Evolutionary conservation across 805 yeast genomes (phyloP).

Genomic region (Myxozyma neotropica): DNA sequence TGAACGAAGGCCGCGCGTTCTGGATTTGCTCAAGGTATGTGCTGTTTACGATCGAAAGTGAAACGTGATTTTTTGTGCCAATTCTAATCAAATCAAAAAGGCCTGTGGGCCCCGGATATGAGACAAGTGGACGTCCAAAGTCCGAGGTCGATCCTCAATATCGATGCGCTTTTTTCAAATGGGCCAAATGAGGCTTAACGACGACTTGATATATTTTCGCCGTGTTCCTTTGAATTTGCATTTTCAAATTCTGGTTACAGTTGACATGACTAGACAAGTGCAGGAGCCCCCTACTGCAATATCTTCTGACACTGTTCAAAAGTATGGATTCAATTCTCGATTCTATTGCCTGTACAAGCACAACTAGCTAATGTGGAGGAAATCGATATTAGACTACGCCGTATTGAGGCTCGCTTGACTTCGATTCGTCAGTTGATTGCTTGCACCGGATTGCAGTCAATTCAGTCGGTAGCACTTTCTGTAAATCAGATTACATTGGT

Average conservation of each 20-base stretch:
- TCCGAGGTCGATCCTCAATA: neutral
- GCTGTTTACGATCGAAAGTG: neutral
- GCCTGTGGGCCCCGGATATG: slow-evolving; percentile 7
- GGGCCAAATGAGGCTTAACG: neutral
- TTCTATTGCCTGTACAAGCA: too few species aligned
- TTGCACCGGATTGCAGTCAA: neutral
- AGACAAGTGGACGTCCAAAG: neutral
- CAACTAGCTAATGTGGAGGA: too few species aligned
- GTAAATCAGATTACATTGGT: neutral
- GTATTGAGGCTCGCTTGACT: too few species aligned
- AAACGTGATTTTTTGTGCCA: too few species aligned
- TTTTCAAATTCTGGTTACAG: too few species aligned
- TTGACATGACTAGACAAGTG: neutral
- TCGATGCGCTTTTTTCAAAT: slow-evolving; percentile 4
- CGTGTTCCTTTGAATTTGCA: too few species aligned
- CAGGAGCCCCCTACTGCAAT: too few species aligned
- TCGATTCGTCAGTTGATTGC: neutral
- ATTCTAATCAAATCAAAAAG: too few species aligned
- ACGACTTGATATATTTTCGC: too few species aligned
- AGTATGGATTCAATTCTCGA: too few species aligned
- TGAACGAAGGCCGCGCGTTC: slow-evolving; percentile 45
- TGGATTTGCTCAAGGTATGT: slow-evolving; percentile 44
- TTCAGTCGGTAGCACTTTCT: neutral
- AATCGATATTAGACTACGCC: neutral
- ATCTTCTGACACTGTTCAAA: too few species aligned